Base-by-base conservation (phyloP, 2,329 filamentous ascomycete genomes). In the Fusarium torulosum region DNA sequence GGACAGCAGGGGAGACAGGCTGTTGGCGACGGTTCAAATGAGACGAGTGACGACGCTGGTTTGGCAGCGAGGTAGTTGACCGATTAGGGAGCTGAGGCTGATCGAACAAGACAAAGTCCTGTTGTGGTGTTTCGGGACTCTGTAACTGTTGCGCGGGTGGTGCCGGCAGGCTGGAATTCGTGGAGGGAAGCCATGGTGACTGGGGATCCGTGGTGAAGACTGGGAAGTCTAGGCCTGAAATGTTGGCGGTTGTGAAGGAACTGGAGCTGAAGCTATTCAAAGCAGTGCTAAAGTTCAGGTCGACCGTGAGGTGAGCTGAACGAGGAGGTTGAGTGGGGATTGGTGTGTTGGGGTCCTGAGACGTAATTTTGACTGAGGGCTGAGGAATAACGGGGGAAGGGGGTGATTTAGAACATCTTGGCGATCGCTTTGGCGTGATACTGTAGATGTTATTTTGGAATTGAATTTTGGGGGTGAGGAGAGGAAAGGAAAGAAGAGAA, bases 121-220 rank as follows among this genome's bases (percentile, higher is more conserved):
- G 85, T 76, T 86, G 86, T 59, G 80, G 84, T 50, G 70, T 72
- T 72, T 79, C 76, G 72, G 83, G 82, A 78, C 81, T 83, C 79
- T 82, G 81, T 79, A 82, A 78, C 80, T 87, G 81, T 72, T 83
- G 86, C 82, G 84, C 84, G 82, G 86, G 79, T 82, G 81, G 74
- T 83, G 86, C 88, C 88, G 86, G 86, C 86, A 83, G 85, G 85
- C 82, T 86, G 79, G 83, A 75, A 76, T 84, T 83, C 83, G 83
- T 88, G 83, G 88, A 89, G 86, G 90, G 87, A 89, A 86, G 90
- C 91, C 91, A 94, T 94, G 86, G 75, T 93, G 88, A 88, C 82
- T 85, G 85, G 80, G 88, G 87, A 92, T 91, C 91, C 91, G 91
- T 94, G 86, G 86, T 93, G 90, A 90, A 90, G 89, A 91, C 89